Evolutionary conservation across 805 yeast genomes (phyloP).

Genomic region (Cyberlindnera euphorbiae): DNA sequence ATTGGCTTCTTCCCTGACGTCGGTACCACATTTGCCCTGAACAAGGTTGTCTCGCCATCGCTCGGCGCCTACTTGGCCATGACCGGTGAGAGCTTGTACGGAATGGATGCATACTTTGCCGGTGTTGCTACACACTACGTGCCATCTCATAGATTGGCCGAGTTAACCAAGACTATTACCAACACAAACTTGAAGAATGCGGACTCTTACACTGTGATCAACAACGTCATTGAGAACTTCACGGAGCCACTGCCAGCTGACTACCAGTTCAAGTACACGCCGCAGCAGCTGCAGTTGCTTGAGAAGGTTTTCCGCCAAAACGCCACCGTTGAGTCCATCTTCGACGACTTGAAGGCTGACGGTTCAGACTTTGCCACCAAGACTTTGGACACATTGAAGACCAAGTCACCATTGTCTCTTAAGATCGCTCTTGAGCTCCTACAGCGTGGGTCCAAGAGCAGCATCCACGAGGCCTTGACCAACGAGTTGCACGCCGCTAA

Average conservation of each 20-base stretch:
- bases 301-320: constrained; percentile 59
- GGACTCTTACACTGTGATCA: constrained; percentile 42
- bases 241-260: constrained; percentile 59
- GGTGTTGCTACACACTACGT: constrained; percentile 93
- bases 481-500: constrained; percentile 75
- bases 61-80: constrained; percentile 82
- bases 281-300: constrained; percentile 55
- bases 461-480: constrained; percentile 61
- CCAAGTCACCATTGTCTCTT: constrained; percentile 76
- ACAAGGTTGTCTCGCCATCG: constrained; percentile 68
- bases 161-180: constrained; percentile 60
- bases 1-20: constrained; percentile 97
- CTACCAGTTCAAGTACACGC: constrained; percentile 53
- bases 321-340: constrained; percentile 41
- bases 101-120: constrained; percentile 73
- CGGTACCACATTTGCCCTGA: constrained; percentile 86
- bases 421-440: constrained; percentile 67
- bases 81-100: constrained; percentile 76
- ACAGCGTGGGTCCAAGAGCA: constrained; percentile 51
- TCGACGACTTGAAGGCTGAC: constrained; percentile 42
- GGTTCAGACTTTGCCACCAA: constrained; percentile 62
- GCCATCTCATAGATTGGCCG: constrained; percentile 56
- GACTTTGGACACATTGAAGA: constrained; percentile 49
- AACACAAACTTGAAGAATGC: constrained; percentile 27
- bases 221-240: constrained; percentile 75